Conservation (phyloP, 257 asterid genomes). For the Sherardia arvensis region DNA sequence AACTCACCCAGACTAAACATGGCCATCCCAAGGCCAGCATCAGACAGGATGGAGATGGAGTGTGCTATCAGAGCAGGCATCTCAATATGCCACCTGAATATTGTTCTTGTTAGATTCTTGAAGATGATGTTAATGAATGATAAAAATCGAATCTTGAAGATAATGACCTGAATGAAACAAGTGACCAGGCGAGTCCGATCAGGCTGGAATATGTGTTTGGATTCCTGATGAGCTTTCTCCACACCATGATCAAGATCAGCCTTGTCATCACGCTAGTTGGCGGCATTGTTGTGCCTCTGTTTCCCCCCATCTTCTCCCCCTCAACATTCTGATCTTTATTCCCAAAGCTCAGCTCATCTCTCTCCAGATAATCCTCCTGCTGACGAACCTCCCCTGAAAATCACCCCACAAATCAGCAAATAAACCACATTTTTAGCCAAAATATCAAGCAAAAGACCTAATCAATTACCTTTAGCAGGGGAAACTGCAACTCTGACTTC, state of each 20-base stretch:
- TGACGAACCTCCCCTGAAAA: constrained; percentile 34
- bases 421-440: background rate
- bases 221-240: constrained; percentile 93
- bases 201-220: constrained; percentile 96
- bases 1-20: constrained; percentile 94
- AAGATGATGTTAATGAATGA: background rate
- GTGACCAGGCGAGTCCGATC: constrained; percentile 78
- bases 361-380: constrained; percentile 46
- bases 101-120: background rate
- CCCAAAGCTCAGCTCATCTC: constrained; percentile 56
- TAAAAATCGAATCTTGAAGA: background rate
- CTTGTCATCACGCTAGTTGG: constrained; percentile 97
- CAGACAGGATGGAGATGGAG: constrained; percentile 89
- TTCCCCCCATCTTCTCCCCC: constrained; percentile 36
- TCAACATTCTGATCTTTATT: constrained; percentile 39
- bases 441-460: background rate
- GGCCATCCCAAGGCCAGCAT: constrained; percentile 99
- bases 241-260: constrained; percentile 89
- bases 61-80: constrained; percentile 91
- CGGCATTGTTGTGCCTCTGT: constrained; percentile 59
- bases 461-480: constrained; percentile 44
- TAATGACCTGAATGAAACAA: constrained; percentile 68
- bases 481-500: constrained; percentile 58
- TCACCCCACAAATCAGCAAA: background rate
- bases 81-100: constrained; percentile 88